Conservation (phyloP, 192 early-diverging fungal genomes). For the Coemansia sp. region DNA sequence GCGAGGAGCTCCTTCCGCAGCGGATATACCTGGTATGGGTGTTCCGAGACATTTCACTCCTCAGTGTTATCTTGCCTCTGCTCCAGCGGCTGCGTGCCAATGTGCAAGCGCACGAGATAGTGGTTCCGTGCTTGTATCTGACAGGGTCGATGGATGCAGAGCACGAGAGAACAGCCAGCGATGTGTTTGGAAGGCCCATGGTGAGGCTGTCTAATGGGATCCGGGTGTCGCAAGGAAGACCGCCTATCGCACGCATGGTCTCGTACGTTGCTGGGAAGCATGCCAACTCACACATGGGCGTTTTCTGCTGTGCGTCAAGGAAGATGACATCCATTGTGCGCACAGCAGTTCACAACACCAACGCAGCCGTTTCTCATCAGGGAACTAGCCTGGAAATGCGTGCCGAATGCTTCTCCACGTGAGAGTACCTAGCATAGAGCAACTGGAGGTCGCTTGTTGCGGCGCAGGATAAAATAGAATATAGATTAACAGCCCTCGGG, state of each 20-base stretch:
- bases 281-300: slow-evolving; percentile 38
- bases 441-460: background rate
- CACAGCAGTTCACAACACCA: slow-evolving; percentile 43
- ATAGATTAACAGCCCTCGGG: background rate
- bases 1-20: slow-evolving; percentile 44
- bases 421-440: background rate
- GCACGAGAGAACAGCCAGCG: slow-evolving; percentile 35
- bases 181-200: slow-evolving; percentile 52
- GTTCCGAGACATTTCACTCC: slow-evolving; percentile 45
- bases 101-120: slow-evolving; percentile 36
- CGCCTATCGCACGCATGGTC: slow-evolving; percentile 44
- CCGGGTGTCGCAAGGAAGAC: slow-evolving; percentile 42
- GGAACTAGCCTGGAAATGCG: slow-evolving; percentile 53
- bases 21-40: slow-evolving; percentile 48
- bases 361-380: slow-evolving; percentile 46
- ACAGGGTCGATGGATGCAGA: slow-evolving; percentile 38
- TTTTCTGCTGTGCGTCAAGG: slow-evolving; percentile 49
- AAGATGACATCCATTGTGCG: slow-evolving; percentile 41
- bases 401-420: slow-evolving; percentile 51
- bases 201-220: slow-evolving; percentile 47
- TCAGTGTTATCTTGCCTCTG: slow-evolving; percentile 28
- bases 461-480: background rate
- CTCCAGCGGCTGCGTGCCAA: slow-evolving; percentile 39
- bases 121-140: slow-evolving; percentile 48
- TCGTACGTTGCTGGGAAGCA: slow-evolving; percentile 50